Percentiles rank a stretch among this genome's conserved stretches.
Conservation (phyloP, 2,329 filamentous ascomycete species). For the Botrytis squamosa region DNA sequence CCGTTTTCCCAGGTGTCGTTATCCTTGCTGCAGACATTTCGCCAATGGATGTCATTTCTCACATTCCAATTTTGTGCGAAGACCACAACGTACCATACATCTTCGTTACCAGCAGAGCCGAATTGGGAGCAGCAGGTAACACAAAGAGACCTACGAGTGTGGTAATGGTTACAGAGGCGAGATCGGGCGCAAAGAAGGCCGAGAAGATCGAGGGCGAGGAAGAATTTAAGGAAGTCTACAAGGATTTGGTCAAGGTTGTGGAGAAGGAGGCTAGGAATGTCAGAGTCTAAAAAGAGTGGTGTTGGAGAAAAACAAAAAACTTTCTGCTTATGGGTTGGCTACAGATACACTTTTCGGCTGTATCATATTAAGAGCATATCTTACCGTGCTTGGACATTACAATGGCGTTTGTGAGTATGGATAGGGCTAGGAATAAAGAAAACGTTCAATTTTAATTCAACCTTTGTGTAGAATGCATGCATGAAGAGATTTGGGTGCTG, state of each 20-base stretch:
- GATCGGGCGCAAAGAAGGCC: conserved; percentile 41
- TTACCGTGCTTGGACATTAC: conserved; percentile 20
- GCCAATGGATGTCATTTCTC: conserved; percentile 97
- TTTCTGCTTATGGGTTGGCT: conserved; percentile 18
- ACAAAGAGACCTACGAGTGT: conserved; percentile 97
- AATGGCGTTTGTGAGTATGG: conserved; percentile 23
- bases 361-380: conserved; percentile 25
- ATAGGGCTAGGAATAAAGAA: conserved; percentile 21
- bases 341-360: conserved; percentile 20
- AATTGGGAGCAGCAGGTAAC: conserved; percentile 87
- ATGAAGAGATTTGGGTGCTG: background rate
- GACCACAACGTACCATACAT: conserved; percentile 97
- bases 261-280: conserved; percentile 61
- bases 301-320: background rate
- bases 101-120: conserved; percentile 87
- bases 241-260: conserved; percentile 63
- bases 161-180: conserved; percentile 76
- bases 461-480: background rate
- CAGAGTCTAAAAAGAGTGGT: conserved; percentile 31
- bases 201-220: conserved; percentile 51
- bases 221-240: conserved; percentile 63
- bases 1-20: conserved; percentile 70
- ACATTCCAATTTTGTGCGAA: conserved; percentile 96
- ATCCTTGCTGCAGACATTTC: conserved; percentile 97
- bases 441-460: conserved; percentile 16